Conservation (phyloP, 495 filamentous ascomycete genomes). For the Tricharina praecox region DNA sequence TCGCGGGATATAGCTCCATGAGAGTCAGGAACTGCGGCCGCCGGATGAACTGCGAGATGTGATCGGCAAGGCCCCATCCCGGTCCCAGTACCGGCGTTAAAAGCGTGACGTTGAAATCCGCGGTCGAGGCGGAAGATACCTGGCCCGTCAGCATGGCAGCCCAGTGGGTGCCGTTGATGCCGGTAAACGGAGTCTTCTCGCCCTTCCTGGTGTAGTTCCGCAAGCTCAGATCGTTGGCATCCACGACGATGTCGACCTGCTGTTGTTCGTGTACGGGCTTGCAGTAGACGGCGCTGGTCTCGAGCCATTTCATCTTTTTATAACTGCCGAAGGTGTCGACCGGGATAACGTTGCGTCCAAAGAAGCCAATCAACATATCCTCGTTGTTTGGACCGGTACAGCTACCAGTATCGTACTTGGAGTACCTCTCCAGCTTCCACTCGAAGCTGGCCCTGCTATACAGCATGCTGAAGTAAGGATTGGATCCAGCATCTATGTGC, state of each 20-base stretch:
- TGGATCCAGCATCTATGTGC: no score
- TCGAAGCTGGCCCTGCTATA: no score
- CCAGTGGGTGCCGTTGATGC: not conserved
- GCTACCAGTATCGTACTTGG: no score
- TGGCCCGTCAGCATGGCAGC: not conserved
- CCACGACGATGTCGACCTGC: not conserved
- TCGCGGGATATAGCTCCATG: no score
- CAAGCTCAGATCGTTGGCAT: not conserved
- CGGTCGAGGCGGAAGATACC: not conserved
- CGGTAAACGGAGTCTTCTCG: not conserved
- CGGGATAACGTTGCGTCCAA: no score
- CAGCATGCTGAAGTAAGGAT: no score
- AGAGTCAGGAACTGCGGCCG: not conserved
- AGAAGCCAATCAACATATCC: no score
- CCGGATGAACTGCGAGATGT: not conserved
- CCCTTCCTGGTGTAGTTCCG: not conserved
- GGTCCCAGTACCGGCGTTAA: not conserved
- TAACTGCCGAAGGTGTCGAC: no score
- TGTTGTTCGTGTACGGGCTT: not conserved
- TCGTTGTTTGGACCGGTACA: no score
- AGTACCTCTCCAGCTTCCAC: no score
- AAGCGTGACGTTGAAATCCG: not conserved
- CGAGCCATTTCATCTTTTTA: no score
- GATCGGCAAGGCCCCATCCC: not conserved
- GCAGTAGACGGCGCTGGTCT: not conserved